Percentiles rank a stretch among this genome's conserved stretches.
These are phyloP conservation scores for Postia placenta DNA, from an alignment of 768 basidiomycete genomes.

Conservation along the genomic window DNA sequence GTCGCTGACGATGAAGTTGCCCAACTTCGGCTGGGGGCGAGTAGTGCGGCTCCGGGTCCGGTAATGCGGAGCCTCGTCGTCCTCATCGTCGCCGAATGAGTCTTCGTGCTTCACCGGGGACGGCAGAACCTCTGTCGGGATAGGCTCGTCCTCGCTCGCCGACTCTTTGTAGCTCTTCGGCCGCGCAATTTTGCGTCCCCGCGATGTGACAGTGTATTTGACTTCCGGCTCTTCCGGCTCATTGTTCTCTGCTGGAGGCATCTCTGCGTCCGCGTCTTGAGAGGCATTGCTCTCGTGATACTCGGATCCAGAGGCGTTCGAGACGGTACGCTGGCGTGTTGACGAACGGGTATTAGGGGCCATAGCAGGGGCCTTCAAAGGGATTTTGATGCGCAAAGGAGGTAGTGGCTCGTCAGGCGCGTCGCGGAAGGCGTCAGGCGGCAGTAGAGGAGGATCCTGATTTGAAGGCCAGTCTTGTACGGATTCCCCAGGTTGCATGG, in stretches of 20 bases:
- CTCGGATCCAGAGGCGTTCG: constrained; percentile 27
- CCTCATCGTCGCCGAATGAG: constrained; percentile 14
- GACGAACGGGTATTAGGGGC: constrained; percentile 17
- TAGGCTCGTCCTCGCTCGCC: constrained; percentile 16
- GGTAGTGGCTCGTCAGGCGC: background rate
- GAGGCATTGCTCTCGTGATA: constrained; percentile 28
- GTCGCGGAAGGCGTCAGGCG: background rate
- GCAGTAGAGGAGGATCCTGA: constrained; percentile 1
- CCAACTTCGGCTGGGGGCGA: constrained; percentile 16
- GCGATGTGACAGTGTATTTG: constrained; percentile 13
- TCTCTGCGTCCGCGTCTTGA: constrained; percentile 24
- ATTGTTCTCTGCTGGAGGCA: constrained; percentile 14
- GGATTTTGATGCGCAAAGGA: constrained; percentile 15
- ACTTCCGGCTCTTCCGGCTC: constrained; percentile 14
- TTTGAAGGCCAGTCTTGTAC: background rate
- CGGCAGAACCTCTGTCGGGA: background rate
- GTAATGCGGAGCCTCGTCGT: constrained; percentile 20
- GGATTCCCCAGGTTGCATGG: constrained; percentile 1
- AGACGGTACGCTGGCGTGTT: constrained; percentile 14
- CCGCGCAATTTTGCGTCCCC: constrained; percentile 22
- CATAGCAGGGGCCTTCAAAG: no score
- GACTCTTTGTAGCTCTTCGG: constrained; percentile 27
- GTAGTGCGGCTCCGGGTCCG: constrained; percentile 8
- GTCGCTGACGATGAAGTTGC: constrained; percentile 36
- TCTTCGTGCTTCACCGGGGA: constrained; percentile 6